Conservation (phyloP, 108 stramenopile species). For the Cylindrotheca fusiformis region DNA sequence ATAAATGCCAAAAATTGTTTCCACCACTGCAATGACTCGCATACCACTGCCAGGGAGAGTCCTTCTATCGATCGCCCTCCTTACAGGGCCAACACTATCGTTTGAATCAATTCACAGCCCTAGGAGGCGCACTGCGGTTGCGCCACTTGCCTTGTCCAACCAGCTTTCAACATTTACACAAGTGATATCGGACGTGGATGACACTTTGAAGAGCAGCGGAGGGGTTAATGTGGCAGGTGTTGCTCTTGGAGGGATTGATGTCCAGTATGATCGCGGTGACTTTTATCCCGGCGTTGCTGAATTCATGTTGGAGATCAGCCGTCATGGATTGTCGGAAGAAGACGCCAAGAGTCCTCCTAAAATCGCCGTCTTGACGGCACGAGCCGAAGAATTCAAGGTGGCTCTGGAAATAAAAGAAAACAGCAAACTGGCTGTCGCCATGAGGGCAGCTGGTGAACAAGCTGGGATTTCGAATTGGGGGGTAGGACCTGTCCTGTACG, state of each 20-base stretch:
- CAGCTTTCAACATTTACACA: constrained; percentile 32
- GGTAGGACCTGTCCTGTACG: constrained; percentile 91
- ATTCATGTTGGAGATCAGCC: constrained; percentile 89
- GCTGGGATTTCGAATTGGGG: constrained; percentile 82
- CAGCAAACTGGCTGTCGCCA: constrained; percentile 73
- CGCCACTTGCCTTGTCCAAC: constrained; percentile 38
- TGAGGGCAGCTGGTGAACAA: constrained; percentile 70
- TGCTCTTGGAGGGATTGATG: constrained; percentile 89
- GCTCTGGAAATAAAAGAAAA: constrained; percentile 88
- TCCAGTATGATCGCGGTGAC: constrained; percentile 87
- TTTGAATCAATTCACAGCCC: constrained; percentile 3
- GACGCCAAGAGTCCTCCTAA: constrained; percentile 56
- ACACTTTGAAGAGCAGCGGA: constrained; percentile 91
- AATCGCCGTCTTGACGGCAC: constrained; percentile 91
- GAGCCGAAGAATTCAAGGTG: constrained; percentile 93
- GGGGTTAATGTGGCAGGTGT: constrained; percentile 86
- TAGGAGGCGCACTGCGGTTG: neutral
- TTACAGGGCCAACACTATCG: neutral
- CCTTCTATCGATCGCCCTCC: neutral
- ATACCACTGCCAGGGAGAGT: neutral
- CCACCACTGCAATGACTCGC: neutral
- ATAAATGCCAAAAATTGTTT: neutral
- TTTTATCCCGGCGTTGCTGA: constrained; percentile 95
- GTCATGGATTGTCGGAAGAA: constrained; percentile 12
- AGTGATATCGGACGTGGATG: constrained; percentile 87